Base-by-base conservation (phyloP, 768 basidiomycete genomes). In the Fistulinella prunicolor region DNA sequence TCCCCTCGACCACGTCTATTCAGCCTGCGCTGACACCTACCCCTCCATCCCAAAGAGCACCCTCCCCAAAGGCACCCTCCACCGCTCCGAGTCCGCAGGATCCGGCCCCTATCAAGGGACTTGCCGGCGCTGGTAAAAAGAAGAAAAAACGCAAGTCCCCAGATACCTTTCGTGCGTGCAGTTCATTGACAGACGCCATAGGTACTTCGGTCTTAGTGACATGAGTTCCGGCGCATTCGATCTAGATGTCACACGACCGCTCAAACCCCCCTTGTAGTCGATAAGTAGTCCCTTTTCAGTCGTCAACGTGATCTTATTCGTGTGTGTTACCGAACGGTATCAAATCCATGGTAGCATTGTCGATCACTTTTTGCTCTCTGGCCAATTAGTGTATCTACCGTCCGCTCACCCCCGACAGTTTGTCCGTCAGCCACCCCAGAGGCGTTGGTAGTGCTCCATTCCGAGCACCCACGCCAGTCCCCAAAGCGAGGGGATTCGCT, bases 401-500 rank as follows among this genome's bases (percentile, higher is more conserved):
- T 39, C 81, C 74, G 46, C 83, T 76, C 30, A 76, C 82, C 30
- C 86, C 85, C 6, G 85, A 77, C 47, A 91, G 65, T 64, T 80
- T 88, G 36, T 78, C 83, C 19, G 89, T 84, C 42, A 92, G 64
- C 89, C 89, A 92, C 7, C 82, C 85, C 2, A 92, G 68, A 8
- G 89, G 88, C 32, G 85, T 83, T 57, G 82, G 85, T 47, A 87
- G 58, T 42, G 77, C 69, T 38, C 78, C 78, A 57, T 82, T 78
- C 48, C 83, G 72, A 22, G 81, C 74, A n/a, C 82, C 73, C 6
- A 77, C 74, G 7, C 68, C 65, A 36, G 78, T 77, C 19, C 89
- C 87, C 28, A 92, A 67, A 9, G 89, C 81, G 34, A 93, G 77
- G 8, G 90, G 90, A 59, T 93, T 90, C 16, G 90, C 80, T n/a